Percentiles rank a stretch among this genome's conserved stretches.
phyloP scores from a whole-genome alignment of 2,329 filamentous ascomycete genomes.

The Fusarium marasasianum region DNA sequence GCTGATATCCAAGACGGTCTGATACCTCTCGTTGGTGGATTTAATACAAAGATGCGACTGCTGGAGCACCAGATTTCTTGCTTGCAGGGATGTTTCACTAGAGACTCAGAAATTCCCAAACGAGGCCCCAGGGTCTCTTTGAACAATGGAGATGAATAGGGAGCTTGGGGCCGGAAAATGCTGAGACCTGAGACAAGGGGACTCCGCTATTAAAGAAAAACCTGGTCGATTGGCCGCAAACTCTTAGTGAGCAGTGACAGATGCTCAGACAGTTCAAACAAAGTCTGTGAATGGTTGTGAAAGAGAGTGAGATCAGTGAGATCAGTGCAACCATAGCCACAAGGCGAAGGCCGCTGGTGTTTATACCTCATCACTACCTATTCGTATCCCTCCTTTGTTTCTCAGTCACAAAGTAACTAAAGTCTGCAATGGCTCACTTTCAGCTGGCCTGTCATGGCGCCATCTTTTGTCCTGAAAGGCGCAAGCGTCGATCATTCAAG shows the following conservation, averaged over 20 bases:
- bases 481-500: slow-evolving; percentile 33
- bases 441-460: slow-evolving; percentile 27
- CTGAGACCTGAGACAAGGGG: slow-evolving; percentile 34
- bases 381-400: not conserved
- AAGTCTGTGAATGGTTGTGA: not conserved
- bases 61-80: slow-evolving; percentile 27
- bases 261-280: not conserved
- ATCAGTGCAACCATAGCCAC: slow-evolving; percentile 5
- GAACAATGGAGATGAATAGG: slow-evolving; percentile 14
- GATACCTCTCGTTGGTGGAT: slow-evolving; percentile 35
- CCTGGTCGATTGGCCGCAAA: slow-evolving; percentile 9
- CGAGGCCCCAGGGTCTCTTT: slow-evolving; percentile 5
- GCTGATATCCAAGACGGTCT: slow-evolving; percentile 16
- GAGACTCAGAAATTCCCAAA: slow-evolving; percentile 5
- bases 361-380: slow-evolving; percentile 14
- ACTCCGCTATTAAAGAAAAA: slow-evolving; percentile 17
- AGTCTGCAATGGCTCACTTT: not conserved
- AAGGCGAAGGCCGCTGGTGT: slow-evolving; percentile 13
- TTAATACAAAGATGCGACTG: slow-evolving; percentile 25
- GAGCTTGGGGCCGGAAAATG: slow-evolving; percentile 8
- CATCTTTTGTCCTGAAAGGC: slow-evolving; percentile 29
- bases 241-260: not conserved
- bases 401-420: not conserved
- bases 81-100: slow-evolving; percentile 26
- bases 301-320: slow-evolving; percentile 4